Conservation (phyloP, 2,329 filamentous ascomycete species). For the Ophiocordyceps camponoti-saundersi region DNA sequence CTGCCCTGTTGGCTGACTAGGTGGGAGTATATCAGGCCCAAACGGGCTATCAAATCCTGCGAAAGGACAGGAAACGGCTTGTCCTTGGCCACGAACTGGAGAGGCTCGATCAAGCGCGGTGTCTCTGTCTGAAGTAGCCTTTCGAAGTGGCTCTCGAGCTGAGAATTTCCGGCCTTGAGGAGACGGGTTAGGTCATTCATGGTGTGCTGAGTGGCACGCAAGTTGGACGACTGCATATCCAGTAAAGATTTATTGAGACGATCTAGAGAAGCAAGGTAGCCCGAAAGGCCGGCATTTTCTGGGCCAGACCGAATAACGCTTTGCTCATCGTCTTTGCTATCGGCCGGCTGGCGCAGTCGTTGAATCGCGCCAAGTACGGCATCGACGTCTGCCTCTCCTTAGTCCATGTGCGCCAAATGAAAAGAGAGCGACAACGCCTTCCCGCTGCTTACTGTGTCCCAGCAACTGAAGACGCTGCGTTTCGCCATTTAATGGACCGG, state of each 20-base stretch:
- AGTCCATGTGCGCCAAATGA: slow-evolving; percentile 2
- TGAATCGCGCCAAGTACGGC: slow-evolving; percentile 75
- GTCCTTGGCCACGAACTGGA: slow-evolving; percentile 87
- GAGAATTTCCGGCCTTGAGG: slow-evolving; percentile 61
- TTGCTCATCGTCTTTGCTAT: slow-evolving; percentile 84
- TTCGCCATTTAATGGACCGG: slow-evolving; percentile 82
- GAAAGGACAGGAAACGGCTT: slow-evolving; percentile 66
- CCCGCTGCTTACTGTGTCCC: slow-evolving; percentile 45
- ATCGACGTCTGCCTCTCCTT: slow-evolving; percentile 52
- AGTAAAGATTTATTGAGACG: slow-evolving; percentile 69
- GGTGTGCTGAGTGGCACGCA: slow-evolving; percentile 81
- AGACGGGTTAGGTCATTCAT: slow-evolving; percentile 64
- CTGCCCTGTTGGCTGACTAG: slow-evolving; percentile 42
- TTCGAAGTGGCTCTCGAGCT: slow-evolving; percentile 73
- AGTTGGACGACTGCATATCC: slow-evolving; percentile 77
- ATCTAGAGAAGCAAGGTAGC: slow-evolving; percentile 80
- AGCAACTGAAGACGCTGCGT: slow-evolving; percentile 80
- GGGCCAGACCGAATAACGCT: slow-evolving; percentile 80
- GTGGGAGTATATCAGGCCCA: slow-evolving; percentile 66
- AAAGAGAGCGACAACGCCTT: slow-evolving; percentile 4
- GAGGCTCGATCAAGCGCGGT: slow-evolving; percentile 64
- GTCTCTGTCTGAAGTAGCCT: slow-evolving; percentile 60
- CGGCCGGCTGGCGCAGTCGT: slow-evolving; percentile 72
- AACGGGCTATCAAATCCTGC: slow-evolving; percentile 55
- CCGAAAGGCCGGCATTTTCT: slow-evolving; percentile 61